Percentiles rank a stretch among this genome's conserved stretches.
Evolutionary conservation across 2,329 filamentous ascomycete genomes (phyloP).

Genomic region (Penicillium expansum): DNA sequence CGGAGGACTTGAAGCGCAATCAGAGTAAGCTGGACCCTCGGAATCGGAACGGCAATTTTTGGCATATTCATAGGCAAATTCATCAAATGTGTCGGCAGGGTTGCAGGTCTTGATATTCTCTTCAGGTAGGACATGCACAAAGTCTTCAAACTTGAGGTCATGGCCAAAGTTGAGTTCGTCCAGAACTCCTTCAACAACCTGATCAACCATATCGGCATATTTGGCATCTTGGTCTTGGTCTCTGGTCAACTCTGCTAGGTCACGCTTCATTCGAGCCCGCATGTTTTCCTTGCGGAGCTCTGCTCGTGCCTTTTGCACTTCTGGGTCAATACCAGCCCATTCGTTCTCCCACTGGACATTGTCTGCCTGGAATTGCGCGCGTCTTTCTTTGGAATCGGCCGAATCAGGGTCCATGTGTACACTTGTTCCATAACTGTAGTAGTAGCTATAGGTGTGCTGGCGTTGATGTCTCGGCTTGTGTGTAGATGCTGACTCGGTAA

Average conservation of each 20-base stretch:
- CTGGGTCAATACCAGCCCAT: conserved; percentile 7
- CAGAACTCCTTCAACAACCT: neutral
- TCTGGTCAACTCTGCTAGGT: conserved; percentile 9
- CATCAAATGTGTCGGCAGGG: neutral
- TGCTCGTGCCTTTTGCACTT: conserved; percentile 6
- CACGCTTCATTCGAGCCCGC: conserved; percentile 10
- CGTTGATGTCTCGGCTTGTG: neutral
- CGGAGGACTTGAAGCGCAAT: neutral
- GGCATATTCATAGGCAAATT: neutral
- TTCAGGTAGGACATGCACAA: neutral
- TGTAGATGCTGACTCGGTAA: neutral
- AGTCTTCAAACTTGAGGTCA: neutral
- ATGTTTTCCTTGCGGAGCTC: conserved; percentile 13
- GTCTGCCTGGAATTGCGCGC: conserved; percentile 6
- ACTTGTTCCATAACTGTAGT: conserved; percentile 31
- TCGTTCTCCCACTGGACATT: conserved; percentile 10
- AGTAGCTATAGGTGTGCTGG: conserved; percentile 16
- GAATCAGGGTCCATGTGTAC: conserved; percentile 32
- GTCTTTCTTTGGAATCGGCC: conserved; percentile 22
- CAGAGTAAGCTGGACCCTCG: neutral
- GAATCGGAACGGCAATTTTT: neutral
- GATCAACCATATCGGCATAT: neutral
- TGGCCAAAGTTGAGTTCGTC: neutral
- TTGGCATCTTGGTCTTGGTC: neutral
- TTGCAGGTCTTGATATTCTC: neutral